phyloP scores from a whole-genome alignment of 163 green algal species.

The Picocystis sp. region DNA sequence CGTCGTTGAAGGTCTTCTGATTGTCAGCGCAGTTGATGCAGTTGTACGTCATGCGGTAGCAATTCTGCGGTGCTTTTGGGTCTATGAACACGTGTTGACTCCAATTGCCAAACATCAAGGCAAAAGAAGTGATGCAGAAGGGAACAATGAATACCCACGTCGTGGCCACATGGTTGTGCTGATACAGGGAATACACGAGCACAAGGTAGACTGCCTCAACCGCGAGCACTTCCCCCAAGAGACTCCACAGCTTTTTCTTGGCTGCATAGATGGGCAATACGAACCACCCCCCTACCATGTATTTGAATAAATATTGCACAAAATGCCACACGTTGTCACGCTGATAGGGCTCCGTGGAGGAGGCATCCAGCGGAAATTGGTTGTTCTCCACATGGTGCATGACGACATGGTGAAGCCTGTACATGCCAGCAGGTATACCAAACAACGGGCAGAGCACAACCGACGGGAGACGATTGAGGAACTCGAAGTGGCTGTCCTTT shows the following conservation, averaged over 20 bases:
- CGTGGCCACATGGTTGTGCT: conserved; percentile 30
- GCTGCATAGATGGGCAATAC: conserved; percentile 55
- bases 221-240: conserved; percentile 1
- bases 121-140: conserved; percentile 47
- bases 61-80: conserved; percentile 16
- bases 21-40: conserved; percentile 58
- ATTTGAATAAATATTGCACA: conserved; percentile 63
- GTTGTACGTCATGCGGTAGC: conserved; percentile 64
- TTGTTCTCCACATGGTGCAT: conserved; percentile 87
- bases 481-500: conserved; percentile 15
- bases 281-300: conserved; percentile 34
- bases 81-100: conserved; percentile 78
- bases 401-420: conserved; percentile 60
- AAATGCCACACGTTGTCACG: conserved; percentile 54
- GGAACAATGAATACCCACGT: conserved; percentile 56
- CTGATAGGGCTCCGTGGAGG: conserved; percentile 64
- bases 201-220: conserved; percentile 29
- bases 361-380: conserved; percentile 33
- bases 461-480: conserved; percentile 1
- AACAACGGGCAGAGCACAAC: conserved; percentile 33
- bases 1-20: conserved; percentile 67
- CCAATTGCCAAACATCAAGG: conserved; percentile 87
- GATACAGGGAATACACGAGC: conserved; percentile 17
- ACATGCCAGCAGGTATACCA: conserved; percentile 51
- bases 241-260: conserved; percentile 16